These are phyloP conservation scores for Eucommia ulmoides DNA, from an alignment of 257 asterid species.

Conservation along the genomic window DNA sequence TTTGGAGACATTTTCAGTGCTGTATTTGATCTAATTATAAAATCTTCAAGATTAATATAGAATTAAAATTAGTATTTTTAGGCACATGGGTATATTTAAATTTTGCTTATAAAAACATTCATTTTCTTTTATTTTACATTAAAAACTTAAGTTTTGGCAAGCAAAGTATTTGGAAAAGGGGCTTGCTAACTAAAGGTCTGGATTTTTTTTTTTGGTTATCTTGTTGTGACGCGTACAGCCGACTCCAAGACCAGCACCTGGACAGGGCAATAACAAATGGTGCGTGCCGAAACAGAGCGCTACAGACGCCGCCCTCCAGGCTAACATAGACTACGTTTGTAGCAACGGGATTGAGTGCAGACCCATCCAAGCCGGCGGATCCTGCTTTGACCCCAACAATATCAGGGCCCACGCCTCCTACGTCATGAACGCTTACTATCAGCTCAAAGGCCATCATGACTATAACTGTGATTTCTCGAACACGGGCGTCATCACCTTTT, in stretches of 20 bases:
- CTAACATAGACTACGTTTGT: slow-evolving; percentile 26
- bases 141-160: too few relatives aligned
- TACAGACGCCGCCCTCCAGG: slow-evolving; percentile 11
- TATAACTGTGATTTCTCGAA: slow-evolving; percentile 24
- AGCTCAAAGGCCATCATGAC: slow-evolving; percentile 19
- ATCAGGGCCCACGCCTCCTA: slow-evolving; percentile 24
- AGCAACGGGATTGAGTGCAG: slow-evolving; percentile 29
- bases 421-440: slow-evolving; percentile 33
- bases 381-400: slow-evolving; percentile 25
- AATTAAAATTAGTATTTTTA: background rate
- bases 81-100: background rate
- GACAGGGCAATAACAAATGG: slow-evolving; percentile 16
- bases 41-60: too few relatives aligned
- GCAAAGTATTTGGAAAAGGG: too few relatives aligned
- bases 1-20: too few relatives aligned
- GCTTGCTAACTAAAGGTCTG: too few relatives aligned
- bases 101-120: background rate
- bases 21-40: too few relatives aligned
- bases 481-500: slow-evolving; percentile 25
- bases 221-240: slow-evolving; percentile 6
- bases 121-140: slow-evolving; percentile 3
- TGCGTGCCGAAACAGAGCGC: slow-evolving; percentile 24
- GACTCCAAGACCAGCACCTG: slow-evolving; percentile 15
- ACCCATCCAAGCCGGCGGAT: slow-evolving; percentile 29
- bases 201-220: slow-evolving; percentile 3